Evolutionary conservation across 139 green algal species (phyloP).

Genomic region (Chlamydomonas schloesseri): DNA sequence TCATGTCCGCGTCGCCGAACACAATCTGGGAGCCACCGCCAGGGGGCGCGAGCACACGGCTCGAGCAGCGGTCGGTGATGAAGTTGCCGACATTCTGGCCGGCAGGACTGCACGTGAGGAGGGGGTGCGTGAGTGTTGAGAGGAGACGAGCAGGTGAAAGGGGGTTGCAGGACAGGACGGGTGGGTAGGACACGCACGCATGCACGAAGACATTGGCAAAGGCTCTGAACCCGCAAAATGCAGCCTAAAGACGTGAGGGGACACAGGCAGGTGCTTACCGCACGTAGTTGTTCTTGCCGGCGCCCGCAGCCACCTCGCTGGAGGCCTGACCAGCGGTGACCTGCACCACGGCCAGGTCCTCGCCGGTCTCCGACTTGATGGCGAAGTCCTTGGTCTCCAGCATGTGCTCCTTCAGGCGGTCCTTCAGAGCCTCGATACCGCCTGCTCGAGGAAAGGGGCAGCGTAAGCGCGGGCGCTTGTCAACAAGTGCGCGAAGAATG

Average conservation of each 20-base stretch:
- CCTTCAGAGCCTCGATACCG: slow-evolving; percentile 45
- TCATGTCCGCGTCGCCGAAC: slow-evolving; percentile 24
- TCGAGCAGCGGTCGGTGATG: slow-evolving; percentile 58
- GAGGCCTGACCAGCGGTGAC: slow-evolving; percentile 41
- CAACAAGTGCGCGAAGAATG: no score
- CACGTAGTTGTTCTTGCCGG: slow-evolving; percentile 58
- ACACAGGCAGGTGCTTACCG: not conserved
- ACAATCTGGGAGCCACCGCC: slow-evolving; percentile 62
- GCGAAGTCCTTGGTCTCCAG: slow-evolving; percentile 45
- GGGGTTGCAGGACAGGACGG: no score
- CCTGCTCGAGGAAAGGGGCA: slow-evolving; percentile 2
- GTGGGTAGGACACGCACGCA: no score
- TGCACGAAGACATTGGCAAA: no score
- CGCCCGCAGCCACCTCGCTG: slow-evolving; percentile 10
- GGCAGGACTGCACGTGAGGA: not conserved
- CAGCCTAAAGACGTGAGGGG: no score
- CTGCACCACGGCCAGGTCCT: slow-evolving; percentile 36
- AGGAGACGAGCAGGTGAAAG: no score
- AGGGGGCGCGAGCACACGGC: slow-evolving; percentile 84
- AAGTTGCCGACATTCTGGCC: slow-evolving; percentile 65
- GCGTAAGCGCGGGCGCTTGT: no score
- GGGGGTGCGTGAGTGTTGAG: no score
- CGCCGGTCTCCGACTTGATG: slow-evolving; percentile 57
- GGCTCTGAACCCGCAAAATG: no score
- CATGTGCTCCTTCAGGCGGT: slow-evolving; percentile 60